These are phyloP conservation scores for Truncatella angustata DNA, from an alignment of 2,329 filamentous ascomycete genomes.

Conservation along the genomic window DNA sequence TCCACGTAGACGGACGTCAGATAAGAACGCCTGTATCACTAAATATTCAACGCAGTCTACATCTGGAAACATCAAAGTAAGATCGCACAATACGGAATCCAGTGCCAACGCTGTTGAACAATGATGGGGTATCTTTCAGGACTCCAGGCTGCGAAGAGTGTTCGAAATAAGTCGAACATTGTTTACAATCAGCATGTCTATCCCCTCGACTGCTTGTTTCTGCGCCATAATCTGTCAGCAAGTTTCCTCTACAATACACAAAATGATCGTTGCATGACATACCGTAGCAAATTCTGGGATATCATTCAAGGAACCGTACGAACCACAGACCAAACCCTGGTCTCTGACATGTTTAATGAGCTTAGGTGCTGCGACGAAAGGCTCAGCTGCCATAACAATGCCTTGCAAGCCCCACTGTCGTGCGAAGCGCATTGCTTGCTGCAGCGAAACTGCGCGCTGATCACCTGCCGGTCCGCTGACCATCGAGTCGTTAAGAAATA, in stretches of 20 bases:
- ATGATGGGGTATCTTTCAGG: neutral
- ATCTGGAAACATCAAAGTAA: no score
- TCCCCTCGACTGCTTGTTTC: slow-evolving; percentile 8
- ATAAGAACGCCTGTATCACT: no score
- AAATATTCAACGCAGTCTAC: no score
- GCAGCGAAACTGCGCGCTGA: neutral
- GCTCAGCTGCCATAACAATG: slow-evolving; percentile 9
- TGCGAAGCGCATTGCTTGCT: slow-evolving; percentile 7
- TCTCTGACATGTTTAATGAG: slow-evolving; percentile 9
- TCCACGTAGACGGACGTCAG: no score
- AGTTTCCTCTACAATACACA: no score
- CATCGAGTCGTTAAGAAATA: slow-evolving; percentile 12
- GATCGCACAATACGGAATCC: no score
- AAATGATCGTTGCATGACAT: neutral
- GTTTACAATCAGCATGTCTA: slow-evolving; percentile 11
- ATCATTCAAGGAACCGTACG: slow-evolving; percentile 13
- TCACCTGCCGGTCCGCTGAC: slow-evolving; percentile 10
- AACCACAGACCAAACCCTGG: slow-evolving; percentile 7
- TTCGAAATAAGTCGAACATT: slow-evolving; percentile 11
- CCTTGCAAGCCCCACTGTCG: slow-evolving; percentile 5
- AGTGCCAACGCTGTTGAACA: neutral
- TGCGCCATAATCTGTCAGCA: neutral
- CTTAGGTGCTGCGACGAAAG: slow-evolving; percentile 9
- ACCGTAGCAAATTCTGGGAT: slow-evolving; percentile 8
- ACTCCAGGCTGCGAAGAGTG: slow-evolving; percentile 4